Evolutionary conservation across 2,329 filamentous ascomycete species (phyloP), one percentile per base, ranked within the genome.

Genomic region (Colletotrichum sp.): DNA sequence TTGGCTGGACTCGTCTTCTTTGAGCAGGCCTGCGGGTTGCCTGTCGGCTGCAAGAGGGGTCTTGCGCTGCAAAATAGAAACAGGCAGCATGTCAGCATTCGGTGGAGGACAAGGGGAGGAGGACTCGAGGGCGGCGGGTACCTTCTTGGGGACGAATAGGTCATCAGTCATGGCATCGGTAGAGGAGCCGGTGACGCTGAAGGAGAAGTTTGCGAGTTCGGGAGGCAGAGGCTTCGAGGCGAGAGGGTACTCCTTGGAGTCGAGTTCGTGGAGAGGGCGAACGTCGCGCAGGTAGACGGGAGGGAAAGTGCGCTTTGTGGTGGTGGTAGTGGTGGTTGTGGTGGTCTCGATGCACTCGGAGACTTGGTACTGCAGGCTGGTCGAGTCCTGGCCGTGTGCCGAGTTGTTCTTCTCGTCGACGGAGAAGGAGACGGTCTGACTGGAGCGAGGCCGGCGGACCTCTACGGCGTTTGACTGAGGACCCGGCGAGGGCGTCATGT

Each of bases 171-270:
- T 57, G 30, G 64, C 67, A 39, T 78, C 77, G 29, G 70, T 52
- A 7, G 65, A 69, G 61, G 92, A 91, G 64, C 91, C 91, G 44
- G 94, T 87, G 68, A 90, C 78, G 39, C 93, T 92, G 80, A 98
- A 96, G 55, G 91, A 93, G 82, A 99, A 94, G 72, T 92, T 93
- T 78, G 92, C 92, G 76, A 99, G 88, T 68, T 94, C 93, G 19
- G 92, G 91, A 3, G 97, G 97, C 2, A 96, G 98, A 2, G 95
- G 94, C 66, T 95, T 93, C 77, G 91, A 90, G 49, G 96, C 96
- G 34, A 99, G 89, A 52, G 97, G 97, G 83, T 98, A 99, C 80
- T 97, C 92, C 83, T 98, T 98, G 16, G 94, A 90, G 84, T 99
- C 96, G 74, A 98, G 91, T 70, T 93, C 90, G 75, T 91, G 88